Evolutionary conservation across 164 flowering plant species (phyloP).

Genomic region (Berberis thunbergii): DNA sequence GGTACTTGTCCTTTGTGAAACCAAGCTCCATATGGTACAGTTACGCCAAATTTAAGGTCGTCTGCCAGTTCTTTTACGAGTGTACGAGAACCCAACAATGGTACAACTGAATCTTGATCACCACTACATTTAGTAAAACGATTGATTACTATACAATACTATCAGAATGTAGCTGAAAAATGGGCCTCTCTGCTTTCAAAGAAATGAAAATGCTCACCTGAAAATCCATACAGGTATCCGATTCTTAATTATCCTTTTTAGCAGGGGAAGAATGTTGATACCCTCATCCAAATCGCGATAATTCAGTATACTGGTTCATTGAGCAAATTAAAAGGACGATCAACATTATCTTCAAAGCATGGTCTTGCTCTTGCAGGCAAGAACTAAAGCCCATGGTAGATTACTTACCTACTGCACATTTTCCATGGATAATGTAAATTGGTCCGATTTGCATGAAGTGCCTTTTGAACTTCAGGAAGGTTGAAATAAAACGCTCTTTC

Average conservation of each 20-base stretch:
- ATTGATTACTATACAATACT: neutral
- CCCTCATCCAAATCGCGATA: slow-evolving; percentile 57
- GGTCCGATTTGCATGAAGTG: slow-evolving; percentile 92
- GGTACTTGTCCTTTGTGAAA: slow-evolving; percentile 81
- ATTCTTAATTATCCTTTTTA: slow-evolving; percentile 47
- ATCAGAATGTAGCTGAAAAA: neutral
- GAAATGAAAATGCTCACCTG: slow-evolving; percentile 38
- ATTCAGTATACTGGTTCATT: slow-evolving; percentile 36
- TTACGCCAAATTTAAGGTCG: slow-evolving; percentile 48
- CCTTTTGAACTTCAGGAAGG: slow-evolving; percentile 86
- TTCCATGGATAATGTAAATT: slow-evolving; percentile 66
- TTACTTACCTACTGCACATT: slow-evolving; percentile 79
- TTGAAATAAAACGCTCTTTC: slow-evolving; percentile 79
- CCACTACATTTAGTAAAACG: slow-evolving; percentile 46
- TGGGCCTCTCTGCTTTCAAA: neutral
- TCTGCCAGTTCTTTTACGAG: slow-evolving; percentile 79
- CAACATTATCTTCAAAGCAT: too few species aligned
- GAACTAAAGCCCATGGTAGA: neutral
- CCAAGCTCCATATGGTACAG: slow-evolving; percentile 95
- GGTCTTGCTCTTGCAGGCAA: too few species aligned
- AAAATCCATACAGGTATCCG: slow-evolving; percentile 76
- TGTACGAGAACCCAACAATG: slow-evolving; percentile 79
- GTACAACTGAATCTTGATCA: slow-evolving; percentile 94
- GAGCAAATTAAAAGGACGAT: too few species aligned
- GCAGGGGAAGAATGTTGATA: slow-evolving; percentile 73